Evolutionary conservation across 1,284 basidiomycete species (phyloP), one percentile per base, ranked within the genome.

Genomic region (Tilletia caries): DNA sequence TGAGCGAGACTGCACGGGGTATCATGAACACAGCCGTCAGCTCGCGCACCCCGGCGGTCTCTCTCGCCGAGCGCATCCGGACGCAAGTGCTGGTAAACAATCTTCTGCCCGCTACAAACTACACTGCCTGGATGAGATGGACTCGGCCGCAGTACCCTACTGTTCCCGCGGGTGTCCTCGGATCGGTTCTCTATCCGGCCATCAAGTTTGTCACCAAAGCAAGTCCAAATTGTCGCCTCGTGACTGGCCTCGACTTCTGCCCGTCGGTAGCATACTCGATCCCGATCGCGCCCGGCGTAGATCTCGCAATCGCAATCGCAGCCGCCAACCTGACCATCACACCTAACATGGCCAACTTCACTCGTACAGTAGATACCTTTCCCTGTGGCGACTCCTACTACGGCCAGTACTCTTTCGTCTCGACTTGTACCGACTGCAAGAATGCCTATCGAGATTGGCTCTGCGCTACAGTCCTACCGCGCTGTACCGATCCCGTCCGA

Each of bases 191-290:
- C 23, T 76, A 76, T 41, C 77, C 78, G 0, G 69, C 81, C 67
- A 76, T 75, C 73, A 83, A 82, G 71, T 78, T 85, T 65, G 48
- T 67, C 27, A 85, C 84, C 1, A 85, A 85, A 69, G 64, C 65
- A 15, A 66, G 27, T 13, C 65, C 34, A 29, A 79, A 79, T 33
- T 85, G 85, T 70, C 77, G 83, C 20, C 77, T 85, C 5, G 69
- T 85, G 2, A 79, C 77, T 68, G 77, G 83, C 64, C 71, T 84
- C 18, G 71, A 77, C 3, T 84, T 84, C 67, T 85, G 85, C 69
- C 85, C 85, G 1, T 70, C 78, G 6, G 78, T 85, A 29, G 85
- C 85, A 13, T 85, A 85, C 69, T 76, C 84, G n/a, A 83, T 85
- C 41, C 85, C 85, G 0, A 72, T 84, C 15, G 78, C 80, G 4